These are phyloP conservation scores for Larix sibirica DNA, from an alignment of 83 land plant genomes.

Conservation along the genomic window DNA sequence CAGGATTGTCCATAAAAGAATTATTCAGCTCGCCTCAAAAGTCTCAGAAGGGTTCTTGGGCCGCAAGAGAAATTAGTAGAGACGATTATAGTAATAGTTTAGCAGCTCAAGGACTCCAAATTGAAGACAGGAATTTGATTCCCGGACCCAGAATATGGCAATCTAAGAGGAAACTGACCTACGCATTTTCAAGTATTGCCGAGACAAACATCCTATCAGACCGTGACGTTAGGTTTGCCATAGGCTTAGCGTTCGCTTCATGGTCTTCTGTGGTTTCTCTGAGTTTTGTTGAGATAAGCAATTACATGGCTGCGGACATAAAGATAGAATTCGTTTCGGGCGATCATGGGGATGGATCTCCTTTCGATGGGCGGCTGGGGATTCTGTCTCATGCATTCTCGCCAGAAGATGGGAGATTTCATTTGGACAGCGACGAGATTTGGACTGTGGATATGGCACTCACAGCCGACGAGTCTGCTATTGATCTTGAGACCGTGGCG, in stretches of 20 bases:
- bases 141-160: neutral
- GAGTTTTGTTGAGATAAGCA: constrained; percentile 38
- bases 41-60: too few relatives aligned
- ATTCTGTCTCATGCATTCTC: constrained; percentile 70
- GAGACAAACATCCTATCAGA: constrained; percentile 21
- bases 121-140: neutral
- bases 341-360: constrained; percentile 61
- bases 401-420: constrained; percentile 71
- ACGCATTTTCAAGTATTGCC: constrained; percentile 37
- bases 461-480: constrained; percentile 34
- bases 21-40: too few relatives aligned
- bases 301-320: constrained; percentile 42
- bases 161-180: constrained; percentile 28
- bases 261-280: constrained; percentile 62
- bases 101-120: neutral
- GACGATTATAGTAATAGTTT: too few relatives aligned
- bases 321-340: constrained; percentile 42
- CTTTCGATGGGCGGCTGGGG: constrained; percentile 70
- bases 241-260: constrained; percentile 36
- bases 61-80: too few relatives aligned
- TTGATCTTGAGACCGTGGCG: constrained; percentile 73
- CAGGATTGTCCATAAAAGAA: too few relatives aligned
- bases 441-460: constrained; percentile 44
- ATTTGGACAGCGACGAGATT: constrained; percentile 56
- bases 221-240: constrained; percentile 22